Evolutionary conservation across 2,329 filamentous ascomycete genomes (phyloP).

Genomic region (Ilyonectria mors-panacis): DNA sequence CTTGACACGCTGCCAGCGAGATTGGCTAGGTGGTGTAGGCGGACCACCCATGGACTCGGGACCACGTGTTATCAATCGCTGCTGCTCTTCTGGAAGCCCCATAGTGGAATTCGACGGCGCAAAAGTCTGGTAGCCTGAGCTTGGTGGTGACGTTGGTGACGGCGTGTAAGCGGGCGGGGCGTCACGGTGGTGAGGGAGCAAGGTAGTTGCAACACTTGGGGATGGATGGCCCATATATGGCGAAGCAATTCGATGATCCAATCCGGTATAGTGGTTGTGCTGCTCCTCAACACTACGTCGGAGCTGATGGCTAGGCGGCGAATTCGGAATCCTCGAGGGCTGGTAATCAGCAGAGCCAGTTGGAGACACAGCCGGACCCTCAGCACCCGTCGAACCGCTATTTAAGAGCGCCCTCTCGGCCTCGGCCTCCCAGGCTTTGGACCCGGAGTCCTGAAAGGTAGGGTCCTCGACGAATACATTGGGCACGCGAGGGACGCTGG

Average conservation of each 20-base stretch:
- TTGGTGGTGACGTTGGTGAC: conserved; percentile 52
- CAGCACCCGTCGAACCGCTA: conserved; percentile 27
- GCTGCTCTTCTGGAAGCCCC: conserved; percentile 60
- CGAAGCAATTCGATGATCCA: not conserved
- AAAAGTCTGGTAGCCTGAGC: conserved; percentile 62
- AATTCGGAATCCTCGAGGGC: not conserved
- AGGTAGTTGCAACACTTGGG: conserved; percentile 16
- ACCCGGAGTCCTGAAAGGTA: conserved; percentile 56
- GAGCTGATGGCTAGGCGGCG: conserved; percentile 33
- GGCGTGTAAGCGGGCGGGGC: conserved; percentile 68
- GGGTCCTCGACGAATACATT: conserved; percentile 66
- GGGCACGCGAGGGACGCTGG: conserved; percentile 61
- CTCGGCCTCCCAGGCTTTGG: conserved; percentile 62
- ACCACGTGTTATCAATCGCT: conserved; percentile 58
- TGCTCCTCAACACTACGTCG: conserved; percentile 45
- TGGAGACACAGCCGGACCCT: conserved; percentile 2
- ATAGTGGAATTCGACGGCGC: conserved; percentile 52
- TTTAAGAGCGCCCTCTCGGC: conserved; percentile 56
- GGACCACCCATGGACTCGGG: conserved; percentile 64
- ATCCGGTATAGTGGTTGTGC: not conserved
- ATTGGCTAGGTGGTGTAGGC: conserved; percentile 40
- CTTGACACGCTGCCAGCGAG: conserved; percentile 51
- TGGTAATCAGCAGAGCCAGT: not conserved
- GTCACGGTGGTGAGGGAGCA: conserved; percentile 50
- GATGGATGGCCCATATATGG: conserved; percentile 11